Conservation (phyloP, 768 basidiomycete species). For the Collybia sp. region DNA sequence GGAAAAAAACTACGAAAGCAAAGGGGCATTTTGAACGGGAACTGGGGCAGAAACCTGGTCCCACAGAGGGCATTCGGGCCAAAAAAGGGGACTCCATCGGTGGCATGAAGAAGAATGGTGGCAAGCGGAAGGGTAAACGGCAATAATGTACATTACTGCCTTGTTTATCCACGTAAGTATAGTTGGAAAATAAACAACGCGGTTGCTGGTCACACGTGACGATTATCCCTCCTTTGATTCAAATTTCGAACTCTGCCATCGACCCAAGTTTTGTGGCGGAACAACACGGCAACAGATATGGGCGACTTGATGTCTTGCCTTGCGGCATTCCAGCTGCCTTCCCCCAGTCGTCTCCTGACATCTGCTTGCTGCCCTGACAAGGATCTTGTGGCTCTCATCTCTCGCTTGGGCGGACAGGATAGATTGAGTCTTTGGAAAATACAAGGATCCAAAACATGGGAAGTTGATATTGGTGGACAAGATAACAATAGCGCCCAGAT, state of each 20-base stretch:
- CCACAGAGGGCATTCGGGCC: slow-evolving; percentile 56
- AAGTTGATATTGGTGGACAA: slow-evolving; percentile 56
- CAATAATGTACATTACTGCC: neutral
- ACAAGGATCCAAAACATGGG: slow-evolving; percentile 79
- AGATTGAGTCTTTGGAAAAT: slow-evolving; percentile 77
- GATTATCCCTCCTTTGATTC: neutral
- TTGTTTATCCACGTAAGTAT: neutral
- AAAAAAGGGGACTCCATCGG: slow-evolving; percentile 57
- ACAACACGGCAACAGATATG: slow-evolving; percentile 35
- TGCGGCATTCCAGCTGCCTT: slow-evolving; percentile 29
- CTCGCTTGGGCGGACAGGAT: slow-evolving; percentile 63
- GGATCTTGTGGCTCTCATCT: slow-evolving; percentile 67
- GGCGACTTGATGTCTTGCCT: slow-evolving; percentile 50
- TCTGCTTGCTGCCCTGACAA: slow-evolving; percentile 84
- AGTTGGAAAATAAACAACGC: too few species aligned
- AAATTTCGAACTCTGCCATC: neutral
- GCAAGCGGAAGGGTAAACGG: slow-evolving; percentile 24
- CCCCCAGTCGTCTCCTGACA: slow-evolving; percentile 50
- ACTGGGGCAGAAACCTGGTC: slow-evolving; percentile 38
- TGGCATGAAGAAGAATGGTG: slow-evolving; percentile 48
- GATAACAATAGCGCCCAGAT: slow-evolving; percentile 39
- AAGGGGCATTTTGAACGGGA: slow-evolving; percentile 56
- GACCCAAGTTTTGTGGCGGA: neutral
- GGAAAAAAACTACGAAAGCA: slow-evolving; percentile 26
- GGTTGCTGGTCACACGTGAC: too few species aligned